Base-by-base conservation (phyloP, 2,329 filamentous ascomycete genomes). In the Hypoxylon sp. region DNA sequence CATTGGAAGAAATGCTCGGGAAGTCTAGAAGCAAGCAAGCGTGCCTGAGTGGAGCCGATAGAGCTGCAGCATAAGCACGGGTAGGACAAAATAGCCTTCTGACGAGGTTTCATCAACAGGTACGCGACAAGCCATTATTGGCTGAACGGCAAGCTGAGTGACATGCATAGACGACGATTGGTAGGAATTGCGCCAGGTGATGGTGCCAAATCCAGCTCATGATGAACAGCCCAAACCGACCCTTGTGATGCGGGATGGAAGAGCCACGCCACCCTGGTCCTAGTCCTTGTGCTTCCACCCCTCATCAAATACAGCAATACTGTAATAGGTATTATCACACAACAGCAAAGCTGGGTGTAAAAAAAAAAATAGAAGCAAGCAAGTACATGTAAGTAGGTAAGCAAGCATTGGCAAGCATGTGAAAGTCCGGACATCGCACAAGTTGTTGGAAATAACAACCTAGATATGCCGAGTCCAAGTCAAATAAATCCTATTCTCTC, bases 151-250 rank as follows among this genome's bases (percentile, higher is more conserved):
- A 55, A 50, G 51, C 40, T 55, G 47, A 49, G 47, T 34, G 34
- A 50, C 52, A 50, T 42, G 46, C 29, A 17, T 31, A 26, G 25
- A 41, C 35, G 43, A 46, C 51, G 35, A 52, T 58, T 58, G 55
- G 51, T 26, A 35, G 15, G 32, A 31, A 41, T 36, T 32, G 47
- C 47, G 55, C 55, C 51, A 60, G 58, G 42, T 60, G 58, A 60
- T 56, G 38, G 20, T 46, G 41, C 44, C 50, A 47, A 46, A 60
- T 49, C 38, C 50, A 54, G 54, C 43, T 52, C 36, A 47, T 51
- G 42, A 51, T 42, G 43, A 42, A 35, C 40, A 25, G 36, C 23
- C 38, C 43, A 49, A 47, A 34, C 31, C 42, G 45, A 35, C 41
- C 52, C 31, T 43, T 41, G 50, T 35, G 42, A 23, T 42, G 34